Conservation (phyloP, 2,329 filamentous ascomycete genomes). For the Dothidotthia symphoricarpi region DNA sequence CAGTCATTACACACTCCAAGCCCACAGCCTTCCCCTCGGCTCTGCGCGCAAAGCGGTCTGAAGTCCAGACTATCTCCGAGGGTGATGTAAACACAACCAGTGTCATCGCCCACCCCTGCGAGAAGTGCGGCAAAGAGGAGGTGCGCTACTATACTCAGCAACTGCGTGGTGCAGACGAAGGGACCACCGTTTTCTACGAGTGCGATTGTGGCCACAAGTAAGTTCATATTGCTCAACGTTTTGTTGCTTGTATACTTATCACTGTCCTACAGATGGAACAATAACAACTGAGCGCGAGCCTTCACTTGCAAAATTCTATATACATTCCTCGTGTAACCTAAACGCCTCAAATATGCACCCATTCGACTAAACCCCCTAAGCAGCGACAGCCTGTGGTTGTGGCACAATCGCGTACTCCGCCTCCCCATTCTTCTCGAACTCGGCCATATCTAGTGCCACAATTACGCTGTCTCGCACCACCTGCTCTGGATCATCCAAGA, state of each 20-base stretch:
- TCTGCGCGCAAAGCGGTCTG: constrained; percentile 83
- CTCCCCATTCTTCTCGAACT: constrained; percentile 87
- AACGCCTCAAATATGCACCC: constrained; percentile 29
- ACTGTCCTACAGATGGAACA: constrained; percentile 49
- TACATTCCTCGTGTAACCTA: constrained; percentile 13
- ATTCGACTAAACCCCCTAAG: constrained; percentile 11
- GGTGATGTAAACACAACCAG: constrained; percentile 75
- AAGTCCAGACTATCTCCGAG: constrained; percentile 75
- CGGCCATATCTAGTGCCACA: constrained; percentile 96
- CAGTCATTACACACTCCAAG: constrained; percentile 79
- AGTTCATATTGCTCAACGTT: constrained; percentile 30
- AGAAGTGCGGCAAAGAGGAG: constrained; percentile 76
- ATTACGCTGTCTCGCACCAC: constrained; percentile 94
- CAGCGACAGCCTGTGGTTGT: constrained; percentile 30
- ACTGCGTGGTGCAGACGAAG: constrained; percentile 89
- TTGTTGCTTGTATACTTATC: constrained; percentile 16
- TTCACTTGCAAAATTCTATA: constrained; percentile 9
- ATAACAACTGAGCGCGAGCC: constrained; percentile 59
- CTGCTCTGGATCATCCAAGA: constrained; percentile 85
- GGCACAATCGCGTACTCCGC: constrained; percentile 91
- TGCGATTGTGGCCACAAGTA: constrained; percentile 87
- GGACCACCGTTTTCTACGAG: constrained; percentile 84
- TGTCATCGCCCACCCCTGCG: constrained; percentile 67
- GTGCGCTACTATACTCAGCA: constrained; percentile 85
- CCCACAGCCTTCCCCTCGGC: constrained; percentile 85